Evolutionary conservation across 306 rosid species (phyloP), one percentile per base, ranked within the genome.

Genomic region (apple (Malus domestica)): DNA sequence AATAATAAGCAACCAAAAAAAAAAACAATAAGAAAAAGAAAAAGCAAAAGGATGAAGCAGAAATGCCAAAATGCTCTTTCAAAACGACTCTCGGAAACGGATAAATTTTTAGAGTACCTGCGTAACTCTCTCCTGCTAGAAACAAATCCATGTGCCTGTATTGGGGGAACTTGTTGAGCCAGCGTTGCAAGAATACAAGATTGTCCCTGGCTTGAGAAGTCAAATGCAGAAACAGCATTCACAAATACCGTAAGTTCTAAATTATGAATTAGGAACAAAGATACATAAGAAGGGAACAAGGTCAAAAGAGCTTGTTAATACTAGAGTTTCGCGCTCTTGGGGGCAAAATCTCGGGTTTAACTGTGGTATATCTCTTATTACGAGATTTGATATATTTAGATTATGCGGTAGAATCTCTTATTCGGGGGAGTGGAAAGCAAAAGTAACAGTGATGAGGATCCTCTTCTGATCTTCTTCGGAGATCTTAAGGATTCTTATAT

Each of bases 111-210:
- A 32, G 30, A 62, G 64, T 59, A 90, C 96, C 96, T 4, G 96
- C 96, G 75, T 90, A 90, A 80, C 96, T 88, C 83, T 90, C 96
- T 55, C 96, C 96, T 22, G 87, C 79, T 12, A 90, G 83, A 82
- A 86, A 90, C 81, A 90, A 77, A 68, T 88, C 86, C 55, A 83
- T 86, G 40, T 83, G 76, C 73, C 78, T 86, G 86, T 85, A 90
- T 29, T 86, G 77, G 10, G 96, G 93, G 76, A 86, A 90, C 85
- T 86, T 86, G 16, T 79, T 71, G 75, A 90, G 83, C 96, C 96
- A 90, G 80, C 87, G 86, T 77, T 80, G 74, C 87, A 90, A 80
- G 87, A 90, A 90, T 57, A 80, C 59, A 32, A 90, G 74, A 62
- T 90, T 90, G 83, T 80, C 91, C 83, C 81, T 85, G 80, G 96